These are phyloP conservation scores for Metschnikowia sp. DNA, from an alignment of 805 yeast species.

Conservation along the genomic window DNA sequence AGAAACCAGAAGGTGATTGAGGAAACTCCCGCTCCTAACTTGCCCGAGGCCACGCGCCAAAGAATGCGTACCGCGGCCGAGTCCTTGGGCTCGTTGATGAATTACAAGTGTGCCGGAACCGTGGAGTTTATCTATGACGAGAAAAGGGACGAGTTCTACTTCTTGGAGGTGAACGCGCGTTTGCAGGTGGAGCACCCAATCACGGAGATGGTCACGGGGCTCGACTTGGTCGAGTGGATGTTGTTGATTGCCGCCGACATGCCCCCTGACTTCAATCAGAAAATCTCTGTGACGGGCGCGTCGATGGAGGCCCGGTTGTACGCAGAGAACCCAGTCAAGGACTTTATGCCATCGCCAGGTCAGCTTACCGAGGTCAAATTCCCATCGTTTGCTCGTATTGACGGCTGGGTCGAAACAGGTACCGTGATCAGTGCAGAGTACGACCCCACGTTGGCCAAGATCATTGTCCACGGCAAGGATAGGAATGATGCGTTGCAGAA, in stretches of 20 bases:
- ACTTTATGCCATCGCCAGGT: slow-evolving; percentile 95
- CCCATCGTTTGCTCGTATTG: slow-evolving; percentile 91
- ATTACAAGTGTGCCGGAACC: slow-evolving; percentile 96
- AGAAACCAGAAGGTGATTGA: slow-evolving; percentile 95
- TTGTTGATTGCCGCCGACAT: slow-evolving; percentile 82
- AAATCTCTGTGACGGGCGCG: slow-evolving; percentile 70
- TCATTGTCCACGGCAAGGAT: slow-evolving; percentile 89
- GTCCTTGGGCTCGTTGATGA: slow-evolving; percentile 73
- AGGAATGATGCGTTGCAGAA: slow-evolving; percentile 80
- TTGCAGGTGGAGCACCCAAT: slow-evolving; percentile 97
- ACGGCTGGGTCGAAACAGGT: slow-evolving; percentile 91
- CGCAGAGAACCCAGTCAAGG: slow-evolving; percentile 96
- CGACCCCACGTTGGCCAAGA: slow-evolving; percentile 95
- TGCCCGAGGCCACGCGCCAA: slow-evolving; percentile 74
- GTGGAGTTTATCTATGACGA: slow-evolving; percentile 94
- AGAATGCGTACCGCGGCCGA: slow-evolving; percentile 82
- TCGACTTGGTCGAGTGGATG: slow-evolving; percentile 98
- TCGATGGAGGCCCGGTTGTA: slow-evolving; percentile 96
- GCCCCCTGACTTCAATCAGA: slow-evolving; percentile 71
- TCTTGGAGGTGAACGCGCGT: slow-evolving; percentile 94
- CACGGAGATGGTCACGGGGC: slow-evolving; percentile 91
- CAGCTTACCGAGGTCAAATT: slow-evolving; percentile 79
- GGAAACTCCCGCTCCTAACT: slow-evolving; percentile 96
- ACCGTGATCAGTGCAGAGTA: slow-evolving; percentile 86
- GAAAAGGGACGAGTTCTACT: slow-evolving; percentile 82